A percentile compares a stretch with the other conserved stretches of the same genome.
These are phyloP conservation scores for Hevea brasiliensis DNA, from an alignment of 345 rosid genomes.

Conservation along the genomic window DNA sequence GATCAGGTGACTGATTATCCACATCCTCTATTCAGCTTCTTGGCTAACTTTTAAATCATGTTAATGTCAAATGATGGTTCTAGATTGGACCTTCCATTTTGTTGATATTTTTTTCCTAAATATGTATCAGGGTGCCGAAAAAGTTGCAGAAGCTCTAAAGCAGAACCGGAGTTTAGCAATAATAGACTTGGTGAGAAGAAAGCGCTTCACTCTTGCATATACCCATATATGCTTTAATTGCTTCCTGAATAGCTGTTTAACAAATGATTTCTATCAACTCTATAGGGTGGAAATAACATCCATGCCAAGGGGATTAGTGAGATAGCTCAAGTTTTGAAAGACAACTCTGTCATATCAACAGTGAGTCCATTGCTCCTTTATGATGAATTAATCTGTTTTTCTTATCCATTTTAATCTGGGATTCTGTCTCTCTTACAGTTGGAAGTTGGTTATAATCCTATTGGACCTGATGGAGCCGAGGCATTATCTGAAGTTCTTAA, in stretches of 20 bases:
- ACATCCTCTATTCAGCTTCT: neutral
- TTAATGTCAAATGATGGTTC: neutral
- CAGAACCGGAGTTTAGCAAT: conserved; percentile 69
- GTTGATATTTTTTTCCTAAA: conserved; percentile 12
- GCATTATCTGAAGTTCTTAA: conserved; percentile 83
- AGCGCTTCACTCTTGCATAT: conserved; percentile 6
- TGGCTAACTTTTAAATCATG: neutral
- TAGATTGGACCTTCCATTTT: conserved; percentile 12
- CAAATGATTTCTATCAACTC: conserved; percentile 13
- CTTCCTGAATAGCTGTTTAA: conserved; percentile 1
- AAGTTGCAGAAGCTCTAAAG: conserved; percentile 83
- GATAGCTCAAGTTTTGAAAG: conserved; percentile 75
- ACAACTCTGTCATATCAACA: conserved; percentile 65
- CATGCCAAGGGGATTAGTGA: conserved; percentile 70
- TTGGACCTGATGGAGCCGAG: conserved; percentile 85
- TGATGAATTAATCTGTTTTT: conserved; percentile 11
- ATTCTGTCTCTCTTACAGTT: conserved; percentile 46
- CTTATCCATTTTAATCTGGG: neutral
- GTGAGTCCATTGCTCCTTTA: conserved; percentile 40
- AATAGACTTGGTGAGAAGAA: conserved; percentile 75
- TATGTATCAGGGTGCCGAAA: conserved; percentile 75
- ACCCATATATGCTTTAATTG: neutral
- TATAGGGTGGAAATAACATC: conserved; percentile 94
- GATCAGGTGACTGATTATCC: conserved; percentile 62
- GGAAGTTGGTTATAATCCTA: conserved; percentile 92